Evolutionary conservation across 495 filamentous ascomycete species (phyloP).

Genomic region (Terfezia boudieri): DNA sequence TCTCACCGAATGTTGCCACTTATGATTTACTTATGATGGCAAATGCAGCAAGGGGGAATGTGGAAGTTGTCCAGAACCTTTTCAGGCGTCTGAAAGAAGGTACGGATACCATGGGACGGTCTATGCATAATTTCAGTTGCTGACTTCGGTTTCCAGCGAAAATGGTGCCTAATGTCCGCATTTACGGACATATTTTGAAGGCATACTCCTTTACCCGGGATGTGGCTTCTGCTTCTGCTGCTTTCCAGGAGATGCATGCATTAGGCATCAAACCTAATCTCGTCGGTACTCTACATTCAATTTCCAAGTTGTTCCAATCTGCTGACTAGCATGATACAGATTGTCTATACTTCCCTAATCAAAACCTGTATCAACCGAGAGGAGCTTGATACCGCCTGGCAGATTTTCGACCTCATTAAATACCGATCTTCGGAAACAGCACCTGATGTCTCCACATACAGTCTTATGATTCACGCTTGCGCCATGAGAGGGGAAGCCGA

Average conservation of each 20-base stretch:
- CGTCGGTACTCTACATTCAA: background rate
- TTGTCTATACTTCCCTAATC: constrained; percentile 16
- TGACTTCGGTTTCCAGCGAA: constrained; percentile 8
- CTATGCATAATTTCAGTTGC: background rate
- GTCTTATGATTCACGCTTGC: constrained; percentile 17
- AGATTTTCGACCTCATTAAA: constrained; percentile 19
- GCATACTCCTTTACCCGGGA: constrained; percentile 12
- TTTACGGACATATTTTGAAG: constrained; percentile 16
- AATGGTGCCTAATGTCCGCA: constrained; percentile 10
- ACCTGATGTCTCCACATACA: constrained; percentile 11
- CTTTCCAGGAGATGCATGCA: constrained; percentile 16
- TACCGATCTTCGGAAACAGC: constrained; percentile 15
- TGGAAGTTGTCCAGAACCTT: constrained; percentile 8
- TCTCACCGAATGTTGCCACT: constrained; percentile 9
- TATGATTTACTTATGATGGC: constrained; percentile 17
- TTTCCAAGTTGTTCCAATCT: background rate
- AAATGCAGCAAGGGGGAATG: constrained; percentile 4
- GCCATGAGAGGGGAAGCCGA: constrained; percentile 13
- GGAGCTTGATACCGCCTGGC: constrained; percentile 13
- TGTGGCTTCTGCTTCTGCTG: constrained; percentile 8
- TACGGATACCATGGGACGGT: constrained; percentile 1
- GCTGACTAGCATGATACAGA: background rate
- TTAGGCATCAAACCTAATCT: constrained; percentile 11
- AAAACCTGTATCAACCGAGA: constrained; percentile 13
- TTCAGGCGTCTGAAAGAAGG: constrained; percentile 12